phyloP scores from a whole-genome alignment of 2,329 filamentous ascomycete genomes.

The Juglanconis oblonga region DNA sequence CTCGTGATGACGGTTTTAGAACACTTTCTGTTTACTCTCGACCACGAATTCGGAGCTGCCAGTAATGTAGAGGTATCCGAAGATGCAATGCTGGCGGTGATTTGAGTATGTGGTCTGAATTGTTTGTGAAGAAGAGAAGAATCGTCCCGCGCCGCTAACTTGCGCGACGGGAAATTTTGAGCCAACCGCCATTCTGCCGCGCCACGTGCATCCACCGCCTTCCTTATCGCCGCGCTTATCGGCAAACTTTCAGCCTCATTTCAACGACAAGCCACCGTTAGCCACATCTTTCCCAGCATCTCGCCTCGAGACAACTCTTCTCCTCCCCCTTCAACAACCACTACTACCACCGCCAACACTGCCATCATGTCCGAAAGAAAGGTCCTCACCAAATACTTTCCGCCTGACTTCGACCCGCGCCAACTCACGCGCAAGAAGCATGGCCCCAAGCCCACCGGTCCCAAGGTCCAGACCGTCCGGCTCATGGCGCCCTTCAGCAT shows the following conservation, averaged over 20 bases:
- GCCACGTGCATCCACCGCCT: constrained; percentile 5
- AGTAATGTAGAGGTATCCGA: constrained; percentile 37
- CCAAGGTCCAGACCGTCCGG: constrained; percentile 80
- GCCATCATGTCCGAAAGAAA: constrained; percentile 77
- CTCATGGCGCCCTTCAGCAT: constrained; percentile 87
- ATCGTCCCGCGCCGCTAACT: neutral
- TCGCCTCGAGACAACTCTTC: neutral
- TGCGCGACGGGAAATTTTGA: constrained; percentile 6
- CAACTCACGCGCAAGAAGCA: constrained; percentile 66
- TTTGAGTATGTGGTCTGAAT: constrained; percentile 31
- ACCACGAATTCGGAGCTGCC: constrained; percentile 54
- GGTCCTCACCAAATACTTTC: constrained; percentile 66
- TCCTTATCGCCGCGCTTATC: constrained; percentile 4
- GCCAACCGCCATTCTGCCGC: constrained; percentile 1
- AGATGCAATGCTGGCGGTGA: constrained; percentile 33
- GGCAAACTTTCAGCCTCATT: neutral
- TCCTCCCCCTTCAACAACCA: neutral
- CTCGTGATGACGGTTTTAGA: constrained; percentile 70
- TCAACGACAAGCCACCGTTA: neutral
- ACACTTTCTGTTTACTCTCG: constrained; percentile 50
- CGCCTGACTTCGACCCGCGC: constrained; percentile 86
- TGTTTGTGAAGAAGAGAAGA: constrained; percentile 21
- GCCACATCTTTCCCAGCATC: neutral
- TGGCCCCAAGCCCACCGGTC: constrained; percentile 68
- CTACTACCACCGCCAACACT: neutral